phyloP scores from a whole-genome alignment of 2,329 filamentous ascomycete genomes.

The Epichloe scottii region DNA sequence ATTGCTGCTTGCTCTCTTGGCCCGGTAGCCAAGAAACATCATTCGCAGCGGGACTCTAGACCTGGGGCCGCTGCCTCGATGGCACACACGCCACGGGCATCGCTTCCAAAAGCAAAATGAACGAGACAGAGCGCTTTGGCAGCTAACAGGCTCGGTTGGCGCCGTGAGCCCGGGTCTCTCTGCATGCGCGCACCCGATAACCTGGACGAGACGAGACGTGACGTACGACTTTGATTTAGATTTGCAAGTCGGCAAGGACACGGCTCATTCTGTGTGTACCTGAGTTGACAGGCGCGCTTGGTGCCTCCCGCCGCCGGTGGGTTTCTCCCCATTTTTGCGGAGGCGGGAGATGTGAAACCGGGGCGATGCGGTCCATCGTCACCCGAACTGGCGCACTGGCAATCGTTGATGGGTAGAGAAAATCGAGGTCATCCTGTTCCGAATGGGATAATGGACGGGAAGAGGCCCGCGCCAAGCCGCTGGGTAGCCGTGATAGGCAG shows the following conservation, averaged over 20 bases:
- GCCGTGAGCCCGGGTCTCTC: neutral
- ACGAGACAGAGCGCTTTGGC: neutral
- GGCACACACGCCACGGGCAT: neutral
- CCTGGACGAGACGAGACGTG: no score
- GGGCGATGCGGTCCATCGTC: neutral
- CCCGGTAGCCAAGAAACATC: neutral
- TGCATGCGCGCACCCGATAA: no score
- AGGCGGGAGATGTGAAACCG: neutral
- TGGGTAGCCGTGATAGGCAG: neutral
- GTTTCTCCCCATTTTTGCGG: no score
- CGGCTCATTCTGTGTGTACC: no score
- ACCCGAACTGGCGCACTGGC: neutral
- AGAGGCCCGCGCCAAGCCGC: neutral
- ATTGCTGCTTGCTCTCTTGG: neutral
- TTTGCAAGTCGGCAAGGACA: no score
- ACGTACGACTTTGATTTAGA: no score
- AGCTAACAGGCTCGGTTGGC: neutral
- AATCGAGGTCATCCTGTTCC: neutral
- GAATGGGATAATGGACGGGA: neutral
- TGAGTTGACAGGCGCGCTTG: no score
- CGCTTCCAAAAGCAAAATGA: neutral
- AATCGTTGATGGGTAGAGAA: neutral
- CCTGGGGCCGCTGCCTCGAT: neutral
- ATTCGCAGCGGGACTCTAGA: neutral
- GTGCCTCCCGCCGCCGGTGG: no score